Conservation (phyloP, 345 rosid genomes). For the Eucalyptus regnans region DNA sequence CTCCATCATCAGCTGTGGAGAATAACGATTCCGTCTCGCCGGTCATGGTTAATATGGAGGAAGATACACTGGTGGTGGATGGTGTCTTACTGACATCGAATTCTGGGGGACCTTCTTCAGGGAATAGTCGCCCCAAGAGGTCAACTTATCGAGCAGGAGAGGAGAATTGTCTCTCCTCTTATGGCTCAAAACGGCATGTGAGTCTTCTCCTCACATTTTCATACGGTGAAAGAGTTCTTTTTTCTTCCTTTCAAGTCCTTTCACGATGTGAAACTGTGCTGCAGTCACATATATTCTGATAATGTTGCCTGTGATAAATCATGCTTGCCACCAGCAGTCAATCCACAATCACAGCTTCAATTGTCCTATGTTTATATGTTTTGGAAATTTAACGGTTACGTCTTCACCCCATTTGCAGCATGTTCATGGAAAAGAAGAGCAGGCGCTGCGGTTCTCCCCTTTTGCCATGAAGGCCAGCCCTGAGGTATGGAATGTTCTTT, state of each 20-base stretch:
- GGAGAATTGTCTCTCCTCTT: constrained; percentile 2
- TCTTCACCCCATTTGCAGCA: constrained; percentile 13
- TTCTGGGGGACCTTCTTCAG: neutral
- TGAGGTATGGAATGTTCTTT: constrained; percentile 9
- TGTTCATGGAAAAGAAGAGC: constrained; percentile 39
- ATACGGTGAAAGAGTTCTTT: neutral
- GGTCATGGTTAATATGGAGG: constrained; percentile 1
- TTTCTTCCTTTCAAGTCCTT: neutral
- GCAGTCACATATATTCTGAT: neutral
- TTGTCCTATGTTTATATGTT: neutral
- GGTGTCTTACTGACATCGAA: constrained; percentile 31
- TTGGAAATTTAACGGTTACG: neutral
- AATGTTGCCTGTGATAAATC: neutral
- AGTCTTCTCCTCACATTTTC: neutral
- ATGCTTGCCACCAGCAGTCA: neutral
- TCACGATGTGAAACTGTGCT: neutral
- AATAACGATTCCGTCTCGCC: neutral
- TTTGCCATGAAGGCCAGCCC: constrained; percentile 11
- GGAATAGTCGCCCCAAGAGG: neutral
- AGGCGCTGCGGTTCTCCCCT: constrained; percentile 1
- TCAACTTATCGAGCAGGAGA: neutral
- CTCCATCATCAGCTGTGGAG: constrained; percentile 20
- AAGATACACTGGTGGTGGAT: constrained; percentile 62
- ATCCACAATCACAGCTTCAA: neutral
- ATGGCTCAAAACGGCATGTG: neutral